Evolutionary conservation across 768 basidiomycete genomes (phyloP).

Genomic region (Candolleomyces aberdarensis): DNA sequence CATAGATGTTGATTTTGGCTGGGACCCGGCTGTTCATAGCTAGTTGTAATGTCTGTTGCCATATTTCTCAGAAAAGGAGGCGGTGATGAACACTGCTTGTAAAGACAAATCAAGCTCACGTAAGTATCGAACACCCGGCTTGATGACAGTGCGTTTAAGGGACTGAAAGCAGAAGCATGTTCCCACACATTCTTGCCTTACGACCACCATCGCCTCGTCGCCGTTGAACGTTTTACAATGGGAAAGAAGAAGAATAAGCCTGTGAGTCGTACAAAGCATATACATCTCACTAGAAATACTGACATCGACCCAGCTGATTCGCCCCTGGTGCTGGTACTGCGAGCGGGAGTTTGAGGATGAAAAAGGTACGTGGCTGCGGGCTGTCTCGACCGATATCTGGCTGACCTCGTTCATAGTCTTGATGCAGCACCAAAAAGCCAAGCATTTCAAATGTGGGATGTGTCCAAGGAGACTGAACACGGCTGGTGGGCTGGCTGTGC

Average conservation of each 20-base stretch:
- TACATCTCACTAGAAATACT: not conserved
- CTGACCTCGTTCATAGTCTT: conserved; percentile 54
- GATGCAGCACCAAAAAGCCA: conserved; percentile 99
- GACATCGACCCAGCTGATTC: conserved; percentile 53
- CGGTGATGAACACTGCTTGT: no score
- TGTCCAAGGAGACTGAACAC: conserved; percentile 96
- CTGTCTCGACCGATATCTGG: not conserved
- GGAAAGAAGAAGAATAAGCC: conserved; percentile 63
- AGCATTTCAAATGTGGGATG: conserved; percentile 97
- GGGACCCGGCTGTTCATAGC: no score
- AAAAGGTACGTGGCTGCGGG: conserved; percentile 61
- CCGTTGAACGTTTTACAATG: conserved; percentile 27
- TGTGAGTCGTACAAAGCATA: conserved; percentile 23
- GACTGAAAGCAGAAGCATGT: no score
- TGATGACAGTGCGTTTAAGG: no score
- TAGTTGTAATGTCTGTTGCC: no score
- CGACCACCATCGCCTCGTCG: no score
- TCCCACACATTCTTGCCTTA: no score
- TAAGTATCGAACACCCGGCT: no score
- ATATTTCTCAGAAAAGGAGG: no score
- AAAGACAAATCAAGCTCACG: no score
- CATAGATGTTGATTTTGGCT: no score
- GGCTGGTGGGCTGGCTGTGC: conserved; percentile 95
- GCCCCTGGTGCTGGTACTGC: conserved; percentile 99
- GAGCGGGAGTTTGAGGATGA: conserved; percentile 99